These are phyloP conservation scores for Aspergillus ellipticus DNA, from an alignment of 495 filamentous ascomycete species.

Conservation along the genomic window DNA sequence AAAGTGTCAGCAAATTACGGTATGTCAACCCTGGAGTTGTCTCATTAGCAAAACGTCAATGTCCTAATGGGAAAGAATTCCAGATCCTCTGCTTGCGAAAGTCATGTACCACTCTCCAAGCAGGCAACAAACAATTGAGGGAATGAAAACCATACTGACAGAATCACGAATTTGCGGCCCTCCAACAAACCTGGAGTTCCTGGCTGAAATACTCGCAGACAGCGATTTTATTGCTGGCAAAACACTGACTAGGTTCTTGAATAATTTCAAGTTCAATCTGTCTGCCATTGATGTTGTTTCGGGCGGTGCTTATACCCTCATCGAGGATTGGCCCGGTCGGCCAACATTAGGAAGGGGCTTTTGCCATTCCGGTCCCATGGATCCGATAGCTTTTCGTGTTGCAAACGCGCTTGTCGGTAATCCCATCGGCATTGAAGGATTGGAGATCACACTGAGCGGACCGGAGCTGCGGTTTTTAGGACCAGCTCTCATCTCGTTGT, in stretches of 20 bases:
- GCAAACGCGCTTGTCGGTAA: conserved; percentile 60
- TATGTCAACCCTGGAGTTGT: too few relatives aligned
- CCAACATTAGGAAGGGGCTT: conserved; percentile 50
- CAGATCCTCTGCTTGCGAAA: conserved; percentile 61
- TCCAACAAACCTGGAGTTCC: conserved; percentile 55
- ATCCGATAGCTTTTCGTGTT: conserved; percentile 50
- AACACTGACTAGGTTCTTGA: conserved; percentile 53
- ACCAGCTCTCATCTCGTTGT: conserved; percentile 46
- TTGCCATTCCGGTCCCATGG: conserved; percentile 52
- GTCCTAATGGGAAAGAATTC: not conserved
- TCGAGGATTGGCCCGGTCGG: conserved; percentile 58
- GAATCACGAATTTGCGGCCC: conserved; percentile 49
- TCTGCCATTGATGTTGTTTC: conserved; percentile 55
- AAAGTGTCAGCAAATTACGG: conserved; percentile 53
- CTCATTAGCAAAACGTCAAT: not conserved
- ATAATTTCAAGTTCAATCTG: conserved; percentile 45
- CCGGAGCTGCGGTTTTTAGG: conserved; percentile 54
- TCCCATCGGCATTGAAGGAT: conserved; percentile 41
- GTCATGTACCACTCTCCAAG: conserved; percentile 50
- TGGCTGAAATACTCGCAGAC: conserved; percentile 42
- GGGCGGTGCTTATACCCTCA: conserved; percentile 52
- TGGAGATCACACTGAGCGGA: conserved; percentile 58
- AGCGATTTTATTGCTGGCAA: conserved; percentile 40
- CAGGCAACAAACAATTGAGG: conserved; percentile 40
- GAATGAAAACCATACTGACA: conserved; percentile 38